Evolutionary conservation across 305 asterid species (phyloP).

Genomic region (Fraxinus platypoda): DNA sequence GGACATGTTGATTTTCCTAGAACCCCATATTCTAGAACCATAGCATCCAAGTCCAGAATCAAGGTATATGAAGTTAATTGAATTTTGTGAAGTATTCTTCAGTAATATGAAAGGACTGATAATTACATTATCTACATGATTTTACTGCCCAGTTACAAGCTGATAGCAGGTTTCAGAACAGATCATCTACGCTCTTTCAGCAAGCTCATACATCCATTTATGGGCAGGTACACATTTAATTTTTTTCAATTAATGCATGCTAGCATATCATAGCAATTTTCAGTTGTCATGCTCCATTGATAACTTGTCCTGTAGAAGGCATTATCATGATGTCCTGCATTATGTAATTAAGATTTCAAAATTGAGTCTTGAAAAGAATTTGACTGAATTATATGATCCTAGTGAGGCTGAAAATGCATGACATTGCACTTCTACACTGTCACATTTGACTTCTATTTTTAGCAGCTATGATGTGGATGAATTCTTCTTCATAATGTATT

Average conservation of each 20-base stretch:
- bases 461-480: neutral
- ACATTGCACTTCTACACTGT: neutral
- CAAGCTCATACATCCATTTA: constrained; percentile 48
- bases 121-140: constrained; percentile 28
- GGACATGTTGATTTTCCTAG: constrained; percentile 73
- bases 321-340: neutral
- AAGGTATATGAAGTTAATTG: constrained; percentile 47
- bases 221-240: constrained; percentile 49
- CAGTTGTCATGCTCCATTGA: neutral
- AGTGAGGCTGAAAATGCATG: constrained; percentile 9
- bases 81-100: neutral
- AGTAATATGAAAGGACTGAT: constrained; percentile 18
- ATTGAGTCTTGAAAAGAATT: constrained; percentile 3
- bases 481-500: constrained; percentile 11
- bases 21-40: constrained; percentile 83
- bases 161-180: constrained; percentile 41
- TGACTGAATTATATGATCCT: constrained; percentile 3
- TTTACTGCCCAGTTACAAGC: constrained; percentile 45
- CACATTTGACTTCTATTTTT: constrained; percentile 1
- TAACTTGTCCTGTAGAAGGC: constrained; percentile 4
- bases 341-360: constrained; percentile 1
- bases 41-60: constrained; percentile 53
- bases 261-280: neutral
- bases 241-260: neutral
- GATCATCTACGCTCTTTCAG: constrained; percentile 46